Base-by-base conservation (phyloP, 805 yeast genomes). In the Candida coleopterorum region DNA sequence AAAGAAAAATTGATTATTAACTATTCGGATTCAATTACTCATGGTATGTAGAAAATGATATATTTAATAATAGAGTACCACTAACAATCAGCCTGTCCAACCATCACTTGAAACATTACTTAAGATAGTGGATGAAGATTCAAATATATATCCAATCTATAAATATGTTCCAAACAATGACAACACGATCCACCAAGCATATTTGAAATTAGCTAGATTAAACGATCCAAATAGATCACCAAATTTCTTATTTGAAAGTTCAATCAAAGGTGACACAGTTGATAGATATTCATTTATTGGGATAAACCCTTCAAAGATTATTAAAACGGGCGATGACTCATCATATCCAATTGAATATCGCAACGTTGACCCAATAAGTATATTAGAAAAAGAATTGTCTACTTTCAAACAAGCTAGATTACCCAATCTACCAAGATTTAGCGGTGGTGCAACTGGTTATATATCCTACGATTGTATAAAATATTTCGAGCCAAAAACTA, bases 371-470 rank as follows among this genome's bases (percentile, higher is more conserved):
- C 98, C 98, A 1, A 69, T 93, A 42, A 57, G 62, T 2, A 53
- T 83, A 3, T 68, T 93, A 44, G 96, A 93, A 55, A 46, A 74
- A 29, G 96, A 90, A 55, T 69, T 93, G 64, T 59, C 66, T 8
- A 59, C 68, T 27, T 75, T 74, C 51, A 74, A 69, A 38, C 87
- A 85, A 52, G 86, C 89, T 2, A 79, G 75, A 48, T 64, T 86
- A 34, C 94, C 95, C 0, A 94, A 95, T 28, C 66, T 89, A 34
- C 86, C 96, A 10, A 76, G 74, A 44, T 65, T 88, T 40, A 81
- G 89, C 49, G 98, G 99, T 40, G 99, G 99, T 45, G 97, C 97
- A 5, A 74, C 90, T 37, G 99, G 99, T 2, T 93, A 88, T 56
- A 79, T 93, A 29, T 86, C 97, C 1, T 93, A 93, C 53, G 99